Conservation (phyloP, 306 rosid species). For the Corylus americana region DNA sequence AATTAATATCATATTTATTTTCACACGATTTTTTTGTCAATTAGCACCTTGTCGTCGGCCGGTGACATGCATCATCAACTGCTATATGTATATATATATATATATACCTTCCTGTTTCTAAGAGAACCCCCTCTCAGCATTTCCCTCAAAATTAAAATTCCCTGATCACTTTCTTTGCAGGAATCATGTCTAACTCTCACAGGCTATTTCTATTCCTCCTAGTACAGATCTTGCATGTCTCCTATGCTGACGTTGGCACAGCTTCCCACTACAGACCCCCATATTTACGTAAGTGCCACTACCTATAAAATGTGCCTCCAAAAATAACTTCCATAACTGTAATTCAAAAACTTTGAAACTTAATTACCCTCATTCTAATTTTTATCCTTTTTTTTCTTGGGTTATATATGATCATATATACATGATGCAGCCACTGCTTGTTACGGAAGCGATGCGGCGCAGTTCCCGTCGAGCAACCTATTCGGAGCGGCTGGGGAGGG, state of each 20-base stretch:
- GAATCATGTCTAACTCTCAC: constrained; percentile 27
- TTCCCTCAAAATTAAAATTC: no score
- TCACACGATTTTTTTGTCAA: no score
- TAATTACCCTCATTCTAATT: no score
- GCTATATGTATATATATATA: no score
- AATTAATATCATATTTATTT: no score
- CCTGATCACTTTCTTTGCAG: neutral
- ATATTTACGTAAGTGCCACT: constrained; percentile 52
- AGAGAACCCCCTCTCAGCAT: no score
- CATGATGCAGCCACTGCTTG: constrained; percentile 54
- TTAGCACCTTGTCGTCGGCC: no score
- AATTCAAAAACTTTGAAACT: neutral
- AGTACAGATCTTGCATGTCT: constrained; percentile 26
- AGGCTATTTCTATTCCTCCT: constrained; percentile 15
- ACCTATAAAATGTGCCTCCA: no score
- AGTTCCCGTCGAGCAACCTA: constrained; percentile 60
- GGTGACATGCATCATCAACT: no score
- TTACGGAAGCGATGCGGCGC: constrained; percentile 36
- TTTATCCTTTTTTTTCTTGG: no score
- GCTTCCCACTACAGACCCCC: constrained; percentile 58
- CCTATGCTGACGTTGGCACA: constrained; percentile 58
- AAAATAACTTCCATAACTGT: neutral
- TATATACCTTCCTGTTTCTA: no score
- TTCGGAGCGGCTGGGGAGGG: constrained; percentile 80
- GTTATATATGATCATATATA: no score